Evolutionary conservation across 1,139 yeast genomes (phyloP).

Genomic region (Spencermartinsiella ligniputridi): DNA sequence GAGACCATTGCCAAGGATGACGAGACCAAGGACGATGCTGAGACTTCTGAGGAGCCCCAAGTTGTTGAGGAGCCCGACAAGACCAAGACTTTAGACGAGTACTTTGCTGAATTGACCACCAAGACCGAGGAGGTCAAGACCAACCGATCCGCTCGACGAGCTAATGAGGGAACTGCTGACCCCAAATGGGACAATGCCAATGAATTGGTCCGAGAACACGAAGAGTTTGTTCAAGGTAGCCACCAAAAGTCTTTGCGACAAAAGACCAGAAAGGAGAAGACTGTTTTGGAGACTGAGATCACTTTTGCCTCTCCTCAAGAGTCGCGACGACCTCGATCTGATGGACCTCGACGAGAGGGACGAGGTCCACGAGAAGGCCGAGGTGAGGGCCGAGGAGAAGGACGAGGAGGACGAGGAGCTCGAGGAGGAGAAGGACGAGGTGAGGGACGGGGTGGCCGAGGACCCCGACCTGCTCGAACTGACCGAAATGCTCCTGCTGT

Average conservation of each 20-base stretch:
- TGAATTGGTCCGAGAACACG: slow-evolving; percentile 33
- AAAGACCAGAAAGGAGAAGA: slow-evolving; percentile 66
- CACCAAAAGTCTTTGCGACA: slow-evolving; percentile 41
- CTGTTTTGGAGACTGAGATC: slow-evolving; percentile 58
- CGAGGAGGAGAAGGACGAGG: slow-evolving; percentile 18
- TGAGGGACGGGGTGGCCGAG: slow-evolving; percentile 17
- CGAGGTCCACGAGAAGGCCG: slow-evolving; percentile 25
- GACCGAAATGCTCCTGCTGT: slow-evolving; percentile 19
- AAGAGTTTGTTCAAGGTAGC: slow-evolving; percentile 49
- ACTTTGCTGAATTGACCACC: slow-evolving; percentile 58
- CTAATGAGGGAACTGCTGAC: slow-evolving; percentile 58
- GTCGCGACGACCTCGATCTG: slow-evolving; percentile 4
- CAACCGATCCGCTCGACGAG: slow-evolving; percentile 46
- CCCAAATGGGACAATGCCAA: slow-evolving; percentile 42
- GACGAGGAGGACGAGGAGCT: slow-evolving; percentile 24
- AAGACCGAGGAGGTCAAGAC: slow-evolving; percentile 41
- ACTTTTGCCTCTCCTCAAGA: slow-evolving; percentile 42
- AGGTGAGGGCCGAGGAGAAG: slow-evolving; percentile 25
- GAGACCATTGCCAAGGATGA: slow-evolving; percentile 55
- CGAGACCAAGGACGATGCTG: slow-evolving; percentile 39
- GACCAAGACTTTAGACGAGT: slow-evolving; percentile 62
- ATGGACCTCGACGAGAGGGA: slow-evolving; percentile 19
- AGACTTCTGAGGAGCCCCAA: slow-evolving; percentile 33
- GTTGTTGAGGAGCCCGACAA: slow-evolving; percentile 32
- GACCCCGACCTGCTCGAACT: slow-evolving; percentile 24